Percentiles rank a stretch among this genome's conserved stretches.
These are phyloP conservation scores for Penicillium sp. DNA, from an alignment of 2,329 filamentous ascomycete species.

Conservation along the genomic window DNA sequence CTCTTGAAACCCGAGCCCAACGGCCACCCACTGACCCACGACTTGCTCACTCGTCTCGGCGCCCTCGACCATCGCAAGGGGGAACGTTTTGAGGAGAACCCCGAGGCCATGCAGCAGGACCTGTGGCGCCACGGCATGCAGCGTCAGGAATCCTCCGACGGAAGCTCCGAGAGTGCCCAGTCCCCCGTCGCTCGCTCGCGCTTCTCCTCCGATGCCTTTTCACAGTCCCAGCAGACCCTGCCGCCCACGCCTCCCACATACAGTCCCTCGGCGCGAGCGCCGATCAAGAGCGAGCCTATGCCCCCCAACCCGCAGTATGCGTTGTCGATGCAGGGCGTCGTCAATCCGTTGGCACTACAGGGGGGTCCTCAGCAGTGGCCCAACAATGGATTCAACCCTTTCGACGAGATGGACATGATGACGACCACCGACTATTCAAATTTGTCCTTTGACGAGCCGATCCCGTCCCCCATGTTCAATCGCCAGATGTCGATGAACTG, in stretches of 20 bases:
- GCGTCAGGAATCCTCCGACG: conserved; percentile 56
- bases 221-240: conserved; percentile 29
- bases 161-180: conserved; percentile 56
- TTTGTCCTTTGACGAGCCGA: conserved; percentile 34
- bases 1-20: conserved; percentile 51
- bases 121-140: conserved; percentile 53
- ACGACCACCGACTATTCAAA: conserved; percentile 29
- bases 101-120: conserved; percentile 54
- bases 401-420: conserved; percentile 38
- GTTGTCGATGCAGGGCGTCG: conserved; percentile 35
- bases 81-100: conserved; percentile 59
- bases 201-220: conserved; percentile 32
- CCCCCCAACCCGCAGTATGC: conserved; percentile 16
- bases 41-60: conserved; percentile 59
- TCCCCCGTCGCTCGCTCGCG: conserved; percentile 36
- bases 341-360: conserved; percentile 39
- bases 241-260: conserved; percentile 43
- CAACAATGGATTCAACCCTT: conserved; percentile 25
- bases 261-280: conserved; percentile 33
- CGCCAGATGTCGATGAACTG: conserved; percentile 37
- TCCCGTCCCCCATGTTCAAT: conserved; percentile 38
- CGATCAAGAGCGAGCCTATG: conserved; percentile 29
- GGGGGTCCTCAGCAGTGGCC: conserved; percentile 30
- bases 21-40: conserved; percentile 61
- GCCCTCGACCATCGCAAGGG: conserved; percentile 55